Evolutionary conservation across 139 green algal genomes (phyloP).

Genomic region (Dunaliella sp.): DNA sequence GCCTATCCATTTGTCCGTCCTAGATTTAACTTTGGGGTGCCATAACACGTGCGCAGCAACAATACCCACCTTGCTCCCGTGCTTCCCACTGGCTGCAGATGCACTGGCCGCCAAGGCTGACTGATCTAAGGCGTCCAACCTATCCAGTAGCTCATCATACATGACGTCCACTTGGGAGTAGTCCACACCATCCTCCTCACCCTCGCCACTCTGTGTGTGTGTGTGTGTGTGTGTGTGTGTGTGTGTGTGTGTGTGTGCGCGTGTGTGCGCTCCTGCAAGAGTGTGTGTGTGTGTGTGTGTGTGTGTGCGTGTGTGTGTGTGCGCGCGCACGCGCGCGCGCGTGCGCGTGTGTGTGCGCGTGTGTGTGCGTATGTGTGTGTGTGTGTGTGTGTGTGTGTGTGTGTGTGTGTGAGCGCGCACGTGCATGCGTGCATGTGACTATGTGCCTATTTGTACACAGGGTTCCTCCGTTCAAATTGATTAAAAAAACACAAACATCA

Average conservation of each 20-base stretch:
- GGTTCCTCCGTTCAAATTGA: too few relatives aligned
- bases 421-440: neutral
- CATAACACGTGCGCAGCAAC: too few relatives aligned
- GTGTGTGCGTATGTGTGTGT: neutral
- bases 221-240: conserved; percentile 1
- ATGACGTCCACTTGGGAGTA: conserved; percentile 69
- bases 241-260: neutral
- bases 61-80: neutral
- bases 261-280: too few relatives aligned
- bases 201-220: conserved; percentile 37
- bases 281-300: too few relatives aligned
- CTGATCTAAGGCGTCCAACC: conserved; percentile 63
- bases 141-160: conserved; percentile 74
- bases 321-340: too few relatives aligned
- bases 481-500: too few relatives aligned
- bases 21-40: too few relatives aligned
- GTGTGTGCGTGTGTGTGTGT: neutral
- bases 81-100: conserved; percentile 3
- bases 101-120: conserved; percentile 24
- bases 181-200: conserved; percentile 39
- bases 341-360: neutral
- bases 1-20: too few relatives aligned
- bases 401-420: neutral
- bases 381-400: neutral
- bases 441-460: neutral